Conservation (phyloP, 2,329 filamentous ascomycete genomes). For the Neofusicoccum parvum region DNA sequence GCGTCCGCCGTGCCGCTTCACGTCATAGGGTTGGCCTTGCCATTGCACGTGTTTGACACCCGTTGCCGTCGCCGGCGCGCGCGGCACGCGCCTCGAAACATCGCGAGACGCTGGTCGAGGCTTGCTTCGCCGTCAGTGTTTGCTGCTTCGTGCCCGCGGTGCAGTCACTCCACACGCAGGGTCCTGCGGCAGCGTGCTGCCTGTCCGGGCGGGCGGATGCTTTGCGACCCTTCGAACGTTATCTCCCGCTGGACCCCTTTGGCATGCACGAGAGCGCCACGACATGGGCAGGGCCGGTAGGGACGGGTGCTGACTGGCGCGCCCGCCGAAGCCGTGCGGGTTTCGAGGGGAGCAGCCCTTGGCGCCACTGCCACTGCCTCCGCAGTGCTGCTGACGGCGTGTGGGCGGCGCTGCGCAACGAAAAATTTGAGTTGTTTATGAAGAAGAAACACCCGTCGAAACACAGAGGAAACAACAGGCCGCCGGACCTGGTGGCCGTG, state of each 20-base stretch:
- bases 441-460: conserved; percentile 15
- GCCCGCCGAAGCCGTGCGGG: background rate
- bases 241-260: conserved; percentile 3
- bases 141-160: background rate
- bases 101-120: background rate
- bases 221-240: background rate
- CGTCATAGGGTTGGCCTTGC: conserved; percentile 7
- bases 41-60: background rate
- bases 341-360: background rate
- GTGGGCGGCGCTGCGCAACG: background rate
- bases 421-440: conserved; percentile 15
- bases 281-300: background rate
- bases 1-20: background rate
- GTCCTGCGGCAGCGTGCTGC: background rate
- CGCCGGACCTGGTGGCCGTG: background rate
- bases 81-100: background rate
- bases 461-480: conserved; percentile 14
- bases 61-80: background rate
- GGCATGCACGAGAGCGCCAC: conserved; percentile 5
- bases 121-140: background rate
- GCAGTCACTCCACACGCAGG: background rate
- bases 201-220: background rate
- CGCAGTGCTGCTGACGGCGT: background rate
- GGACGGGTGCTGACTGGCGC: conserved; percentile 3
- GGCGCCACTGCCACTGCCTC: background rate